A percentile compares a stretch with the other conserved stretches of the same genome.
phyloP scores from a whole-genome alignment of 768 basidiomycete genomes.

The Boletellus sp. region DNA sequence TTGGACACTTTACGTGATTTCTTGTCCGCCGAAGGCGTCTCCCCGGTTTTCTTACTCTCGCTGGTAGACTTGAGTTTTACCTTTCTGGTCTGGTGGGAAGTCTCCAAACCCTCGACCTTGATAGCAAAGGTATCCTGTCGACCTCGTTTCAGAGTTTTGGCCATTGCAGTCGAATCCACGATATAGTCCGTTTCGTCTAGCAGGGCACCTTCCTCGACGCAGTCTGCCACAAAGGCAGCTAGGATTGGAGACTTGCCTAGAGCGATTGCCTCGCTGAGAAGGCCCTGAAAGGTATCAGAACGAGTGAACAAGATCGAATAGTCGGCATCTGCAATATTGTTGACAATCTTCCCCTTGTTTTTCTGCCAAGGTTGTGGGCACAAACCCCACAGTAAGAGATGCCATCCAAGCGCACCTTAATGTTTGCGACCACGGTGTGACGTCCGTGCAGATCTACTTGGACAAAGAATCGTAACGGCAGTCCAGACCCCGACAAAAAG shows the following conservation, averaged over 20 bases:
- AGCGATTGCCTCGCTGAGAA: constrained; percentile 35
- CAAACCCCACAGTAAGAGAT: background rate
- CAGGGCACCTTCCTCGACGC: constrained; percentile 40
- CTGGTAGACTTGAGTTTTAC: constrained; percentile 2
- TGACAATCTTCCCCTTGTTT: constrained; percentile 60
- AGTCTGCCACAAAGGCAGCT: constrained; percentile 52
- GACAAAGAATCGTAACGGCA: constrained; percentile 55
- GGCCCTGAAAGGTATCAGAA: constrained; percentile 48
- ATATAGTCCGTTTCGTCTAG: constrained; percentile 45
- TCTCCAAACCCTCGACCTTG: constrained; percentile 10
- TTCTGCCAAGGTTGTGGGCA: constrained; percentile 39
- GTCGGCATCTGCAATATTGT: constrained; percentile 52
- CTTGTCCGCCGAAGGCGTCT: constrained; percentile 7
- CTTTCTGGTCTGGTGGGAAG: constrained; percentile 2
- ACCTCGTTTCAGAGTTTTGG: constrained; percentile 22
- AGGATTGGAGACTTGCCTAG: constrained; percentile 46
- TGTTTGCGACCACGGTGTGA: constrained; percentile 43
- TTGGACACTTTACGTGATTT: constrained; percentile 4
- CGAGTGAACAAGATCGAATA: constrained; percentile 55
- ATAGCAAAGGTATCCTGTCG: constrained; percentile 17
- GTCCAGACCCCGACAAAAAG: constrained; percentile 43
- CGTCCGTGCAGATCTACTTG: constrained; percentile 64
- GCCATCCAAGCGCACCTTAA: constrained; percentile 49
- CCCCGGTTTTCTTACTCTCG: constrained; percentile 2
- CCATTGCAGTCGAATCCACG: constrained; percentile 32